Conservation (phyloP, 352 stramenopile genomes). For the Thraustochytrium aureum region DNA sequence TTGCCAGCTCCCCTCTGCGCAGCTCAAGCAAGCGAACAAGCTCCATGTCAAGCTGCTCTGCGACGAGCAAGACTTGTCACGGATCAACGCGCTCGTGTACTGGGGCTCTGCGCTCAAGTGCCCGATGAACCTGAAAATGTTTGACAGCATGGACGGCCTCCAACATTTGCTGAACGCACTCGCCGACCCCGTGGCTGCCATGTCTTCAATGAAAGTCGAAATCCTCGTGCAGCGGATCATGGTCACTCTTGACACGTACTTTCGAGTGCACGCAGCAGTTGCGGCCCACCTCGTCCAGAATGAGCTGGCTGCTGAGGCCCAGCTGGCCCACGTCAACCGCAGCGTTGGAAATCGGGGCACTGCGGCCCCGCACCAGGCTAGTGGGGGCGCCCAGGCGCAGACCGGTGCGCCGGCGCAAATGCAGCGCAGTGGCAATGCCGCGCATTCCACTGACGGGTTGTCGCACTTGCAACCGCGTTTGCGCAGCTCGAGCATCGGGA, state of each 20-base stretch:
- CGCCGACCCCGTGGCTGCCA: neutral
- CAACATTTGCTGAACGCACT: conserved; percentile 8
- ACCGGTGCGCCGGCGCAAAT: neutral
- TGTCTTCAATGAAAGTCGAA: neutral
- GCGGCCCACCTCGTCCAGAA: conserved; percentile 29
- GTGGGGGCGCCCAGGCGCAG: neutral
- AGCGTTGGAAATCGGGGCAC: neutral
- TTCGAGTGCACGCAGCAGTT: conserved; percentile 37
- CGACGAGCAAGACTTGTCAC: neutral
- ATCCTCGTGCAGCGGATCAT: neutral
- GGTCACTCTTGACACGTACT: conserved; percentile 16
- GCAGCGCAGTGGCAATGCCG: neutral
- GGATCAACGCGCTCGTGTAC: conserved; percentile 14
- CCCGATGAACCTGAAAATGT: conserved; percentile 36
- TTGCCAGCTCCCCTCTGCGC: conserved; percentile 8
- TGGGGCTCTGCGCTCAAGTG: conserved; percentile 36
- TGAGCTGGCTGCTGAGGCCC: neutral
- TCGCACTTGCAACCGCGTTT: neutral
- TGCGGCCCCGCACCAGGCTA: neutral
- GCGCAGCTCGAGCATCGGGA: conserved; percentile 8
- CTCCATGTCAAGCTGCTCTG: conserved; percentile 27
- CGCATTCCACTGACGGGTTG: neutral
- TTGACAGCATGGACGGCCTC: conserved; percentile 30
- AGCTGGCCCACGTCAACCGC: neutral
- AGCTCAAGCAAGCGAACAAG: conserved; percentile 9